Conservation (phyloP, 805 yeast species). For the Tetrapisispora pingtungensis region DNA sequence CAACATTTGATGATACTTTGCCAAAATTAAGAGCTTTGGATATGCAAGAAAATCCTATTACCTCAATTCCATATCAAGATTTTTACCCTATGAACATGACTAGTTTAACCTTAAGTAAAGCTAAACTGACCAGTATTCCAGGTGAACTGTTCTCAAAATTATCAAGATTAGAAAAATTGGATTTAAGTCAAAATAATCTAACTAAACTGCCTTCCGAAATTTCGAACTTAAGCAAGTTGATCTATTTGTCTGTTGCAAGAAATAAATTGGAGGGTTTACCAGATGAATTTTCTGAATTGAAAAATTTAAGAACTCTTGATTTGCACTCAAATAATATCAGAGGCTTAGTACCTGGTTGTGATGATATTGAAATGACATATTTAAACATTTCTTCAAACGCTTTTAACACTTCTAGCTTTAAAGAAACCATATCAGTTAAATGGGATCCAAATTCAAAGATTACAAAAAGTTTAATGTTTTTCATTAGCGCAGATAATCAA, state of each 20-base stretch:
- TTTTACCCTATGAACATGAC: constrained; percentile 49
- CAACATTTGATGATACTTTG: constrained; percentile 56
- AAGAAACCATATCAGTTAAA: constrained; percentile 28
- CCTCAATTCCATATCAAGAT: constrained; percentile 35
- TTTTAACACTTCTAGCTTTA: constrained; percentile 34
- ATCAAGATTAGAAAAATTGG: constrained; percentile 59
- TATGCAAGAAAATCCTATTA: constrained; percentile 76
- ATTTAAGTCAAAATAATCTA: constrained; percentile 72
- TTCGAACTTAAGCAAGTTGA: constrained; percentile 46
- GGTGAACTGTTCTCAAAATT: constrained; percentile 50
- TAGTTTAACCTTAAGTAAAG: constrained; percentile 67
- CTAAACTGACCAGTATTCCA: constrained; percentile 69
- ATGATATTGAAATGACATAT: constrained; percentile 49
- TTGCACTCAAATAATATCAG: constrained; percentile 78
- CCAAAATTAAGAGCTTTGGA: constrained; percentile 57
- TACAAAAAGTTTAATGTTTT: constrained; percentile 42
- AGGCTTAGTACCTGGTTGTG: constrained; percentile 53
- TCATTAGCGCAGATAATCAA: constrained; percentile 75
- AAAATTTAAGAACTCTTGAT: constrained; percentile 57
- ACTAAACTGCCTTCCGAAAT: constrained; percentile 66
- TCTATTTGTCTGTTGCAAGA: constrained; percentile 57
- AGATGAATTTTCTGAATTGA: constrained; percentile 47
- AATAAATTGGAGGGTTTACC: constrained; percentile 73
- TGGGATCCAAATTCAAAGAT: constrained; percentile 17
- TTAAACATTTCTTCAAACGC: constrained; percentile 70